These are phyloP conservation scores for Echium plantagineum DNA, from an alignment of 257 asterid genomes.

Conservation along the genomic window DNA sequence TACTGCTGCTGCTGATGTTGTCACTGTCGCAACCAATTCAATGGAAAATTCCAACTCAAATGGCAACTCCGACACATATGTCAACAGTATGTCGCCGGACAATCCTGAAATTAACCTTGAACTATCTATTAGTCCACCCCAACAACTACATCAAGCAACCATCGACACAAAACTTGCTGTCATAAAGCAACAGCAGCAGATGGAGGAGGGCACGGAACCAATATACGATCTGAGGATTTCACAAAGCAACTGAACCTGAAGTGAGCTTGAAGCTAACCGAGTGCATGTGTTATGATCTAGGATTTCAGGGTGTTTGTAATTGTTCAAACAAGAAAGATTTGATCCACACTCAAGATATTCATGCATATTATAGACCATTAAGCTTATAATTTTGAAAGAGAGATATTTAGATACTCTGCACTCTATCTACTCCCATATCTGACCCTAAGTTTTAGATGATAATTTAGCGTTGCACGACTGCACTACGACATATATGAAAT, in stretches of 20 bases:
- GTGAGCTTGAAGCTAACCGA: not conserved
- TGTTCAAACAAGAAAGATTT: conserved; percentile 11
- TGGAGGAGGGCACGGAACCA: not conserved
- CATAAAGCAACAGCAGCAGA: not conserved
- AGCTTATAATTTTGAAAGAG: conserved; percentile 9
- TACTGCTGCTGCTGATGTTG: conserved; percentile 7
- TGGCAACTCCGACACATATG: not conserved
- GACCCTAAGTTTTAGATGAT: too few species aligned
- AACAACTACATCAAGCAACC: not conserved
- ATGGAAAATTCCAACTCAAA: too few species aligned
- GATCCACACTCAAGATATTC: conserved; percentile 8
- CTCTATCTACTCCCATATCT: too few species aligned
- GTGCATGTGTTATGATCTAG: conserved; percentile 24
- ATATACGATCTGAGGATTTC: too few species aligned
- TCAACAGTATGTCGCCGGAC: conserved; percentile 2
- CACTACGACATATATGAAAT: too few species aligned
- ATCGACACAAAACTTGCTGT: not conserved
- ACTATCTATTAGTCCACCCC: conserved; percentile 30
- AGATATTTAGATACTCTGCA: too few species aligned
- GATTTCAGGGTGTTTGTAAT: conserved; percentile 18
- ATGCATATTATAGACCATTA: conserved; percentile 18
- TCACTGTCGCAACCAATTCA: not conserved
- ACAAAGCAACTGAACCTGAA: too few species aligned
- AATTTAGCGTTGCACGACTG: too few species aligned
- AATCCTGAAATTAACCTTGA: conserved; percentile 25